Evolutionary conservation across 441 rosid genomes (phyloP).

Genomic region (Erysimum pusillum): DNA sequence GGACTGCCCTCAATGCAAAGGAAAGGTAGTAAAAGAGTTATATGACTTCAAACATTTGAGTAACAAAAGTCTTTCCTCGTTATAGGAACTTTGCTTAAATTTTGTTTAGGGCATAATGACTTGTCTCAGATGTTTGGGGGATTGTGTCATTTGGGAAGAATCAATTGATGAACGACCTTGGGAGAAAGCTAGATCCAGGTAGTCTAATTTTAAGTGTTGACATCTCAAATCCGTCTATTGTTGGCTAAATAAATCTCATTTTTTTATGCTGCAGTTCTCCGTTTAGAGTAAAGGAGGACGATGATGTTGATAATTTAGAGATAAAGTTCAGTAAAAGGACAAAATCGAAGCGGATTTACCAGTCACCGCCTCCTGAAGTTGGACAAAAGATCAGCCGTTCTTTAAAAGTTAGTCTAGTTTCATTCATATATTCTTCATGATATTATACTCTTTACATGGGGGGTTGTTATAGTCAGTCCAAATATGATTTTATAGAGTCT

Average conservation of each 20-base stretch:
- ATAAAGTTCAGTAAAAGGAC: slow-evolving; percentile 72
- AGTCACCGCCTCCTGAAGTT: slow-evolving; percentile 89
- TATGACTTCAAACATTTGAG: neutral
- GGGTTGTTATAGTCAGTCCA: neutral
- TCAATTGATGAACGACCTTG: slow-evolving; percentile 92
- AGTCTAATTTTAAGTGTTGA: slow-evolving; percentile 31
- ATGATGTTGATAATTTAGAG: slow-evolving; percentile 91
- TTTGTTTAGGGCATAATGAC: slow-evolving; percentile 78
- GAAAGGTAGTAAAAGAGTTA: slow-evolving; percentile 64
- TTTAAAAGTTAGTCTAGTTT: slow-evolving; percentile 80
- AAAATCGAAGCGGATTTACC: slow-evolving; percentile 83
- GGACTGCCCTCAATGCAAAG: slow-evolving; percentile 80
- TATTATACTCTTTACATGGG: slow-evolving; percentile 7
- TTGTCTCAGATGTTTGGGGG: slow-evolving; percentile 85
- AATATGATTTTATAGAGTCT: slow-evolving; percentile 82
- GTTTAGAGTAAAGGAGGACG: slow-evolving; percentile 88
- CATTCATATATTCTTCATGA: slow-evolving; percentile 42
- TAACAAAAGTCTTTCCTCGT: neutral
- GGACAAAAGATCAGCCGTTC: slow-evolving; percentile 92
- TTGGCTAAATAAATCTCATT: neutral
- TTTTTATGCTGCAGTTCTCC: slow-evolving; percentile 68
- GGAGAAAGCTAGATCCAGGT: slow-evolving; percentile 95
- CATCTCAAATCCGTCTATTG: slow-evolving; percentile 36
- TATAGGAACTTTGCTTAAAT: slow-evolving; percentile 6
- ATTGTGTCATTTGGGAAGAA: slow-evolving; percentile 97